Conservation (phyloP, 2,329 filamentous ascomycete species). For the Paracorniculantispora psalliotae region DNA sequence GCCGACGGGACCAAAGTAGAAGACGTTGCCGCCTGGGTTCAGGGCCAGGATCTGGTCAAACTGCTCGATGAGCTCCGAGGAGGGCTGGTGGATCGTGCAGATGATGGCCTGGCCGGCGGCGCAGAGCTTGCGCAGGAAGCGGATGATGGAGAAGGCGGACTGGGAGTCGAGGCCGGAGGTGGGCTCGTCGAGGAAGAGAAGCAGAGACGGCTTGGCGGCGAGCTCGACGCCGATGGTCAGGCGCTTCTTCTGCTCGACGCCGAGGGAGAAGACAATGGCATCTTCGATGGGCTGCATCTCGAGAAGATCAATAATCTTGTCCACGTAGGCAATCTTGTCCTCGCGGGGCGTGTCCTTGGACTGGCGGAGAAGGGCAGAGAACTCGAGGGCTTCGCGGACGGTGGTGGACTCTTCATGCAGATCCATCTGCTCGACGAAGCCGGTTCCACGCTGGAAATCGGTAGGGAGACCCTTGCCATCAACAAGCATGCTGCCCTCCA, state of each 20-base stretch:
- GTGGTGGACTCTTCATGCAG: slow-evolving; percentile 63
- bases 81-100: slow-evolving; percentile 58
- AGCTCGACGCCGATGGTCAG: slow-evolving; percentile 54
- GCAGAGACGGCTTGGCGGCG: slow-evolving; percentile 52
- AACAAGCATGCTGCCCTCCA: slow-evolving; percentile 74
- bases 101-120: slow-evolving; percentile 55
- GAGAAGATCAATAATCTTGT: slow-evolving; percentile 62
- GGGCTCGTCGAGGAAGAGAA: slow-evolving; percentile 62
- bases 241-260: slow-evolving; percentile 54
- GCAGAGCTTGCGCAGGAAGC: slow-evolving; percentile 57
- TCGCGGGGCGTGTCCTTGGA: slow-evolving; percentile 48
- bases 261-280: slow-evolving; percentile 57
- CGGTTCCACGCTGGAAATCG: slow-evolving; percentile 76
- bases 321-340: slow-evolving; percentile 64
- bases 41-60: slow-evolving; percentile 54
- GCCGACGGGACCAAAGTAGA: slow-evolving; percentile 52
- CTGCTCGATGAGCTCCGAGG: slow-evolving; percentile 49
- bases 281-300: slow-evolving; percentile 65
- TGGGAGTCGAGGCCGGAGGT: slow-evolving; percentile 55
- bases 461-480: slow-evolving; percentile 66
- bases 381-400: slow-evolving; percentile 60
- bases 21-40: slow-evolving; percentile 46
- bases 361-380: slow-evolving; percentile 61
- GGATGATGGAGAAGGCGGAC: slow-evolving; percentile 56
- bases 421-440: slow-evolving; percentile 62